These are phyloP conservation scores for Scytalidium sp. DNA, from an alignment of 2,329 filamentous ascomycete species.

Conservation along the genomic window DNA sequence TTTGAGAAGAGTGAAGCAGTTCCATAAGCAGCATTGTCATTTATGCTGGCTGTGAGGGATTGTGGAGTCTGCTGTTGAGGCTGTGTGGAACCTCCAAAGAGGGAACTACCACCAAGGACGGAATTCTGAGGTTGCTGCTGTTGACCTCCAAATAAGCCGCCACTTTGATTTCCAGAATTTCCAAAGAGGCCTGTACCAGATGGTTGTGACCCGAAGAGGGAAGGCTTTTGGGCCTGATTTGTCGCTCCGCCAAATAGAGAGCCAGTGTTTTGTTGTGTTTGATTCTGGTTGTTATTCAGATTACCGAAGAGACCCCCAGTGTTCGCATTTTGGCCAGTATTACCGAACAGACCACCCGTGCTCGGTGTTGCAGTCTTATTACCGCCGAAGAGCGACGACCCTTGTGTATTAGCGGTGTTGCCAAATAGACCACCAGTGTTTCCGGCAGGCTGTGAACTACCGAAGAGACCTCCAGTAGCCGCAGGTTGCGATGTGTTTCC, in stretches of 20 bases:
- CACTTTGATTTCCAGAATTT: constrained; percentile 17
- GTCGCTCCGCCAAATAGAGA: constrained; percentile 49
- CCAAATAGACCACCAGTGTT: constrained; percentile 40
- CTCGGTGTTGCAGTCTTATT: background rate
- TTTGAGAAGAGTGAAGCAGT: constrained; percentile 82
- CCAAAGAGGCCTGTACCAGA: constrained; percentile 54
- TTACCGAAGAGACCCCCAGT: constrained; percentile 45
- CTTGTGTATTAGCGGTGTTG: constrained; percentile 29
- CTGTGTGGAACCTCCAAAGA: constrained; percentile 57
- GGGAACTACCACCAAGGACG: constrained; percentile 57
- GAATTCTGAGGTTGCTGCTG: constrained; percentile 51
- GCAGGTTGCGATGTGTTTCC: constrained; percentile 16
- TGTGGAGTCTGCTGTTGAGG: constrained; percentile 55
- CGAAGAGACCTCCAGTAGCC: constrained; percentile 37
- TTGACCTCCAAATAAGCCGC: constrained; percentile 29
- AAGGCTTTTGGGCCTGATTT: constrained; percentile 53
- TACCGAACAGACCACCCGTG: constrained; percentile 21
- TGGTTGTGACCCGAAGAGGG: constrained; percentile 49
- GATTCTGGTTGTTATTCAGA: constrained; percentile 32
- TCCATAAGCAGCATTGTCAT: constrained; percentile 85
- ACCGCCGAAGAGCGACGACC: constrained; percentile 44
- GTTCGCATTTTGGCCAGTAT: constrained; percentile 30
- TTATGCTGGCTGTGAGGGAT: constrained; percentile 73
- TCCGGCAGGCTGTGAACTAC: constrained; percentile 34
- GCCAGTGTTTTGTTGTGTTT: constrained; percentile 35